These are phyloP conservation scores for Termitomyces sp. DNA, from an alignment of 768 basidiomycete genomes.

Conservation along the genomic window DNA sequence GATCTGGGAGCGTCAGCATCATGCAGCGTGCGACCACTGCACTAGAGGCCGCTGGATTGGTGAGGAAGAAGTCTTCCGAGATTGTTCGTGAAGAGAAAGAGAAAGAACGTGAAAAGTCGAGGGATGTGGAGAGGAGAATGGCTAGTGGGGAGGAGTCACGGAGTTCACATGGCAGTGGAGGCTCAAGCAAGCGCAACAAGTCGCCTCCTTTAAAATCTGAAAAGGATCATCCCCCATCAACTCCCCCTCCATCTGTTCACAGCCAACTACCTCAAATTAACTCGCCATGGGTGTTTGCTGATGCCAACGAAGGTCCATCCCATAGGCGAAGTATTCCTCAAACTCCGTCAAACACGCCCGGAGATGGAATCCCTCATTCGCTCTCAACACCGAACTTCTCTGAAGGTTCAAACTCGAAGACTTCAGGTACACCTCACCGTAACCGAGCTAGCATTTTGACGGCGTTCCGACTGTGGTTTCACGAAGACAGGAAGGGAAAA, in stretches of 20 bases:
- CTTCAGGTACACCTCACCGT: constrained; percentile 31
- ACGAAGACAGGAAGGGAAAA: constrained; percentile 87
- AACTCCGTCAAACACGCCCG: constrained; percentile 50
- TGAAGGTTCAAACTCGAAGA: constrained; percentile 15
- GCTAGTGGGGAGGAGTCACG: constrained; percentile 52
- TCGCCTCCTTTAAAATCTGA: constrained; percentile 57
- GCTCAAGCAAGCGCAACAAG: constrained; percentile 61
- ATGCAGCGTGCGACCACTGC: constrained; percentile 95
- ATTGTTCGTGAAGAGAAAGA: constrained; percentile 62
- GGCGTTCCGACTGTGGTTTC: constrained; percentile 88
- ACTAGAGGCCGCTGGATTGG: constrained; percentile 78
- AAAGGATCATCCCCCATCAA: constrained; percentile 42
- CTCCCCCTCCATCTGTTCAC: constrained; percentile 43
- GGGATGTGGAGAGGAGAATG: constrained; percentile 36
- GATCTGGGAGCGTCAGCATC: constrained; percentile 91
- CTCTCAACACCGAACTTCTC: constrained; percentile 38
- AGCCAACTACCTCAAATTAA: constrained; percentile 39
- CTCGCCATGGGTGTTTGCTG: constrained; percentile 74
- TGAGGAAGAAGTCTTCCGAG: constrained; percentile 78
- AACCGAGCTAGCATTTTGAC: constrained; percentile 79
- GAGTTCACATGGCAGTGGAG: constrained; percentile 55
- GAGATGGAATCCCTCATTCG: constrained; percentile 40
- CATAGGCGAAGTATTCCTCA: constrained; percentile 14
- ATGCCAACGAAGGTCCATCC: constrained; percentile 32
- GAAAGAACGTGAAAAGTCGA: constrained; percentile 37